These are phyloP conservation scores for Nematocida sp. DNA, from an alignment of 371 early-diverging fungal species.

Conservation along the genomic window DNA sequence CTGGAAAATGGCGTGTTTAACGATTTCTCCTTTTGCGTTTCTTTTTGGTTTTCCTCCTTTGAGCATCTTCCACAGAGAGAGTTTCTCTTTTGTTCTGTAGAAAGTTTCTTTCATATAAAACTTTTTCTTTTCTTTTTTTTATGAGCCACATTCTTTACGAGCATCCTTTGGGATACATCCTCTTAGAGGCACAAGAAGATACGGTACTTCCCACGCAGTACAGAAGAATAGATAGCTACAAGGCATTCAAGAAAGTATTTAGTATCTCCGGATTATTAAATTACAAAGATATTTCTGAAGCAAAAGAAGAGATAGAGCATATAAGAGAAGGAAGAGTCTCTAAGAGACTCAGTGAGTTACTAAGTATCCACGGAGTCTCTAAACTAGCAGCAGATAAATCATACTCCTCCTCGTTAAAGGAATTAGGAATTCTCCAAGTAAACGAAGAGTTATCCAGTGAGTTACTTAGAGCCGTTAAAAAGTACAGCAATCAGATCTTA, in stretches of 20 bases:
- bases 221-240: slow-evolving; percentile 10
- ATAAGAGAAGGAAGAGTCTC: slow-evolving; percentile 28
- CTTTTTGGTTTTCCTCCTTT: slow-evolving; percentile 72
- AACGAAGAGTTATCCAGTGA: slow-evolving; percentile 37
- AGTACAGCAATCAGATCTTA: slow-evolving; percentile 15
- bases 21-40: slow-evolving; percentile 79
- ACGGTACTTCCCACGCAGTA: slow-evolving; percentile 8
- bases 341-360: slow-evolving; percentile 25
- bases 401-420: slow-evolving; percentile 22
- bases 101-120: slow-evolving; percentile 63
- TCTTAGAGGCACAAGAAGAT: slow-evolving; percentile 1
- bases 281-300: slow-evolving; percentile 5
- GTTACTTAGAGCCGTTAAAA: slow-evolving; percentile 31
- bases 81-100: slow-evolving; percentile 65
- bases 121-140: slow-evolving; percentile 20
- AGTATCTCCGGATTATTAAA: slow-evolving; percentile 7
- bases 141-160: slow-evolving; percentile 44
- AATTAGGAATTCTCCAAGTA: slow-evolving; percentile 13
- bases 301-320: slow-evolving; percentile 23
- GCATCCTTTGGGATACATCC: slow-evolving; percentile 49
- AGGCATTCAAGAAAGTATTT: slow-evolving; percentile 38
- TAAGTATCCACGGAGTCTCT: slow-evolving; percentile 24
- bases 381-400: slow-evolving; percentile 43
- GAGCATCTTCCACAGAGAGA: slow-evolving; percentile 63
- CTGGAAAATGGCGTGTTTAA: slow-evolving; percentile 88